A percentile compares a stretch with the other conserved stretches of the same genome.
These are phyloP conservation scores for Nakazawaea molendinolei DNA, from an alignment of 805 yeast species.

Conservation along the genomic window DNA sequence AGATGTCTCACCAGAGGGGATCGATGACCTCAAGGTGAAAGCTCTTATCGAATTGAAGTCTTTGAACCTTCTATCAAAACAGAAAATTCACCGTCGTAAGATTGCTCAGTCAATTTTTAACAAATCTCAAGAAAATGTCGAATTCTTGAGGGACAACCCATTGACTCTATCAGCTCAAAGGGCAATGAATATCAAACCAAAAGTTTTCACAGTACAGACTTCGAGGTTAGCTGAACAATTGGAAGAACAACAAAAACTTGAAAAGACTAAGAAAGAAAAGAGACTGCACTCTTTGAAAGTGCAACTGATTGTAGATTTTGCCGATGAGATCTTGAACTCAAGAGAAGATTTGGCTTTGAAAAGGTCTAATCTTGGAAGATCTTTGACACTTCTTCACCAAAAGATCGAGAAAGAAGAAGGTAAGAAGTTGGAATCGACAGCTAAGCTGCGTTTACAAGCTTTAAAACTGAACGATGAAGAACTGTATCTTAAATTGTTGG, in stretches of 20 bases:
- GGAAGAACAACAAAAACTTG: conserved; percentile 64
- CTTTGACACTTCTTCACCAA: conserved; percentile 42
- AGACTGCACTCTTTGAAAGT: conserved; percentile 45
- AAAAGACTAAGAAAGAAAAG: conserved; percentile 45
- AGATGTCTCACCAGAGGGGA: conserved; percentile 36
- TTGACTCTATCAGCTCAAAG: conserved; percentile 62
- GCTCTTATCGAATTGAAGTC: conserved; percentile 68
- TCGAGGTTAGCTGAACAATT: conserved; percentile 70
- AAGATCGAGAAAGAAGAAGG: conserved; percentile 69
- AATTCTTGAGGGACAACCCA: conserved; percentile 44
- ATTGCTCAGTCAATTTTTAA: conserved; percentile 46
- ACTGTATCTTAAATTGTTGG: conserved; percentile 75
- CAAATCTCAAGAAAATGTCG: conserved; percentile 49
- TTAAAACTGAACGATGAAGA: conserved; percentile 85
- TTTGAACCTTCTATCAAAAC: conserved; percentile 57
- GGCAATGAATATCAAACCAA: conserved; percentile 59
- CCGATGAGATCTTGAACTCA: conserved; percentile 24
- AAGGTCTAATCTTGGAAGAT: conserved; percentile 26
- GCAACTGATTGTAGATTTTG: conserved; percentile 26
- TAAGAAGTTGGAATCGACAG: conserved; percentile 68
- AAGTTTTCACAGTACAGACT: conserved; percentile 66
- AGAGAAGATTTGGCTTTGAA: conserved; percentile 24
- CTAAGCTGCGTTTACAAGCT: conserved; percentile 84
- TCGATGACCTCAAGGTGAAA: conserved; percentile 56
- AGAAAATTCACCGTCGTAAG: conserved; percentile 61